A percentile compares a stretch with the other conserved stretches of the same genome.
Evolutionary conservation across 2,329 filamentous ascomycete genomes (phyloP).

Genomic region (Aspergillus sojae): DNA sequence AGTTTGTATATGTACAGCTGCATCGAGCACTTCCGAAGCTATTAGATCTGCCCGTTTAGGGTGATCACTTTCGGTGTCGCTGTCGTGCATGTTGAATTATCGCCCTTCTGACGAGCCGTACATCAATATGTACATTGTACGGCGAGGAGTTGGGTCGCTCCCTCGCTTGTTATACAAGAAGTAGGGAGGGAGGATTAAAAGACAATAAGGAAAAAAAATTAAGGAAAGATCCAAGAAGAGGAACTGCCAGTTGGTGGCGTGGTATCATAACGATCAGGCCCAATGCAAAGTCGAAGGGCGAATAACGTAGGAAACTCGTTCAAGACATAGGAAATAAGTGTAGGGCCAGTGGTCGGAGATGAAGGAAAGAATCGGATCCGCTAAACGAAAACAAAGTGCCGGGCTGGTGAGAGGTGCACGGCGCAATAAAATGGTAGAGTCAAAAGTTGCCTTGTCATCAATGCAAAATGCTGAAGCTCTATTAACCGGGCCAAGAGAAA

Average conservation of each 20-base stretch:
- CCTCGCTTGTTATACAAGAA: slow-evolving; percentile 33
- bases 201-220: slow-evolving; percentile 29
- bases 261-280: slow-evolving; percentile 25
- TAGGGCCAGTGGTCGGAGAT: slow-evolving; percentile 18
- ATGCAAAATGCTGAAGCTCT: slow-evolving; percentile 9
- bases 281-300: slow-evolving; percentile 19
- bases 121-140: slow-evolving; percentile 33
- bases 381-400: slow-evolving; percentile 3
- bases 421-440: neutral
- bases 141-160: slow-evolving; percentile 25
- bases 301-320: slow-evolving; percentile 20
- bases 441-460: slow-evolving; percentile 11
- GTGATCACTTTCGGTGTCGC: slow-evolving; percentile 15
- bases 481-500: slow-evolving; percentile 10
- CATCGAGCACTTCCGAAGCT: slow-evolving; percentile 16
- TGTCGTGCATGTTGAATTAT: slow-evolving; percentile 20
- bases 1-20: slow-evolving; percentile 38
- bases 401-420: neutral
- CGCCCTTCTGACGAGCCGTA: slow-evolving; percentile 23
- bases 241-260: slow-evolving; percentile 24
- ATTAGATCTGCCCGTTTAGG: slow-evolving; percentile 14
- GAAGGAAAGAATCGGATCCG: slow-evolving; percentile 11
- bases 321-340: slow-evolving; percentile 21
- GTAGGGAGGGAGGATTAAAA: slow-evolving; percentile 33
- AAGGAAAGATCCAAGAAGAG: slow-evolving; percentile 32